Conservation (phyloP, 2,329 filamentous ascomycete species). For the Cladosporium sp. region DNA sequence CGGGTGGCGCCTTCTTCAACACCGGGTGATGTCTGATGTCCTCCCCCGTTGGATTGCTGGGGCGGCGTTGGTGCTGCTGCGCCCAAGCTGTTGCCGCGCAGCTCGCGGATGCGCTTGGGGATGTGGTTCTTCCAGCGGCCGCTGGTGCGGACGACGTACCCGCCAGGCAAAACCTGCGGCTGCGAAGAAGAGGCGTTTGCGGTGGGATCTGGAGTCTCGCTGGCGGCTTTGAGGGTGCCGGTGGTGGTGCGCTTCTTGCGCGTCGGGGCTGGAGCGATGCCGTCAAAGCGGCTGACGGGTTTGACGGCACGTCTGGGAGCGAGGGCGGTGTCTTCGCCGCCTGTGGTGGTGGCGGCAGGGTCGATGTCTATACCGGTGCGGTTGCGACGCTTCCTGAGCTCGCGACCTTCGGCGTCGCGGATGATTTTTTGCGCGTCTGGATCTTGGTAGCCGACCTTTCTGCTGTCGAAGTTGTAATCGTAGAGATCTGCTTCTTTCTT, state of each 20-base stretch:
- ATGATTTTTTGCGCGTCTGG: constrained; percentile 51
- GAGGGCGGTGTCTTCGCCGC: constrained; percentile 6
- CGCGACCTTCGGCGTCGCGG: constrained; percentile 42
- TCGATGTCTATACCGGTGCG: constrained; percentile 27
- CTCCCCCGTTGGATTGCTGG: constrained; percentile 12
- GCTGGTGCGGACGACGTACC: constrained; percentile 22
- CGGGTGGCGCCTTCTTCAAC: constrained; percentile 1
- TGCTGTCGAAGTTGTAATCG: constrained; percentile 54
- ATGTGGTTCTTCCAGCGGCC: constrained; percentile 30
- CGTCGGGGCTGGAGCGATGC: constrained; percentile 20
- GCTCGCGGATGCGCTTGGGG: constrained; percentile 43
- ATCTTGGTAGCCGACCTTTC: constrained; percentile 51
- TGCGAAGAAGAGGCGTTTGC: constrained; percentile 9
- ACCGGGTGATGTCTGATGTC: neutral
- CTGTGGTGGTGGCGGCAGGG: constrained; percentile 1
- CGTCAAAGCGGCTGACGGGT: constrained; percentile 29
- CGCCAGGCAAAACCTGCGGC: constrained; percentile 12
- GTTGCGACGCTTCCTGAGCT: constrained; percentile 42
- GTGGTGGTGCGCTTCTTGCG: constrained; percentile 20
- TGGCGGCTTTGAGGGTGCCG: constrained; percentile 14
- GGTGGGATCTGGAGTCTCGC: constrained; percentile 20
- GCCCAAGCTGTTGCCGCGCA: constrained; percentile 38
- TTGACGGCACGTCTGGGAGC: constrained; percentile 19
- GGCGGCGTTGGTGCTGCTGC: no score
- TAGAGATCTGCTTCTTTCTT: constrained; percentile 59